A percentile compares a stretch with the other conserved stretches of the same genome.
phyloP scores from a whole-genome alignment of 805 yeast genomes.

The Monosporozyma aquatica region DNA sequence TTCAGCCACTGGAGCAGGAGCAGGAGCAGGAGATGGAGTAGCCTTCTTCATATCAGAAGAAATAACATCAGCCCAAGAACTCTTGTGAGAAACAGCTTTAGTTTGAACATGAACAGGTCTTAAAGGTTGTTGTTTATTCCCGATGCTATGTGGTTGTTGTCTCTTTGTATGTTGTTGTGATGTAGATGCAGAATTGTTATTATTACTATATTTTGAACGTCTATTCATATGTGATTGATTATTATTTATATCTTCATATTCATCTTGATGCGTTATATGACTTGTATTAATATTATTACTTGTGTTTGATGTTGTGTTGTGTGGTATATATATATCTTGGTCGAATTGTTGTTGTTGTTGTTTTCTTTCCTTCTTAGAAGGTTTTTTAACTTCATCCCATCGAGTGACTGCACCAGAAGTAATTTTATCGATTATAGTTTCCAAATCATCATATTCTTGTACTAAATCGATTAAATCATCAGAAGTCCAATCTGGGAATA shows the following conservation, averaged over 20 bases:
- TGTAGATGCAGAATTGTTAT: slow-evolving; percentile 5
- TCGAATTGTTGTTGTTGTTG: slow-evolving; percentile 14
- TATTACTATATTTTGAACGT: slow-evolving; percentile 1
- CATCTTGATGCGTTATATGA: slow-evolving; percentile 10
- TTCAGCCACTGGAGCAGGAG: slow-evolving; percentile 9
- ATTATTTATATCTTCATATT: slow-evolving; percentile 2
- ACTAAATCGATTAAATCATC: slow-evolving; percentile 75
- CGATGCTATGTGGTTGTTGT: no score
- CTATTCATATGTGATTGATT: not conserved
- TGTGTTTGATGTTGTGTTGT: no score
- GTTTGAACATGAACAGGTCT: slow-evolving; percentile 23
- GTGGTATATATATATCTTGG: not conserved
- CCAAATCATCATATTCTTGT: slow-evolving; percentile 68
- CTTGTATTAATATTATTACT: slow-evolving; percentile 3
- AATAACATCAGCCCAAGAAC: slow-evolving; percentile 35
- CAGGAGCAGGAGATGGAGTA: slow-evolving; percentile 7
- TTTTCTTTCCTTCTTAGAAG: slow-evolving; percentile 47
- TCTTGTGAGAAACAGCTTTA: slow-evolving; percentile 19
- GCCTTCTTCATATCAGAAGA: slow-evolving; percentile 11
- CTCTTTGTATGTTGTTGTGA: slow-evolving; percentile 9
- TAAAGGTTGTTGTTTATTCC: slow-evolving; percentile 13
- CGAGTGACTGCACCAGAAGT: slow-evolving; percentile 82
- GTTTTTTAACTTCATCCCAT: slow-evolving; percentile 87
- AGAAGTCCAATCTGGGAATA: slow-evolving; percentile 90
- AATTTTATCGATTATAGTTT: slow-evolving; percentile 75